Conservation (phyloP, 352 stramenopile species). For the Phytophthora pini region DNA sequence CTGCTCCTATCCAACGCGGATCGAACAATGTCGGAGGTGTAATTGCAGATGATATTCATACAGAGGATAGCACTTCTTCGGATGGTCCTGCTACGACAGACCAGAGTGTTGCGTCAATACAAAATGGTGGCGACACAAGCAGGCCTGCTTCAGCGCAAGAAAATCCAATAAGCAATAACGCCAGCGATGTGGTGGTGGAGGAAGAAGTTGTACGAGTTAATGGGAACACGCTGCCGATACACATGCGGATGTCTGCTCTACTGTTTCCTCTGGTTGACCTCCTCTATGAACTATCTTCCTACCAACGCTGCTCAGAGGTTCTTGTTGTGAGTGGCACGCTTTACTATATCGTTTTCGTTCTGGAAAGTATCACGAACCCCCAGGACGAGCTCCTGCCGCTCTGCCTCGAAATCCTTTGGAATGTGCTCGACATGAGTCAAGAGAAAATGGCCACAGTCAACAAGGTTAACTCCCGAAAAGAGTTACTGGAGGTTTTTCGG, state of each 20-base stretch:
- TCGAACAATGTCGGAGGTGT: not conserved
- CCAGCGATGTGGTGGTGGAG: not conserved
- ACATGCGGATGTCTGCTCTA: slow-evolving; percentile 38
- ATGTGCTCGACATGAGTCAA: slow-evolving; percentile 71
- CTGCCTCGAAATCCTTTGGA: slow-evolving; percentile 81
- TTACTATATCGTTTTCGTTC: slow-evolving; percentile 75
- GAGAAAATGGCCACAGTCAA: slow-evolving; percentile 52
- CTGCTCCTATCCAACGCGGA: slow-evolving; percentile 27
- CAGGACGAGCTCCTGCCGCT: slow-evolving; percentile 76
- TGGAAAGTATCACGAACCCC: slow-evolving; percentile 54
- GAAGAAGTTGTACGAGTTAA: slow-evolving; percentile 16
- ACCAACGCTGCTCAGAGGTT: slow-evolving; percentile 70
- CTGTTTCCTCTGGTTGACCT: slow-evolving; percentile 72
- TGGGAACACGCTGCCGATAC: slow-evolving; percentile 22
- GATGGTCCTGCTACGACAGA: not conserved
- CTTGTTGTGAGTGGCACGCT: slow-evolving; percentile 69
- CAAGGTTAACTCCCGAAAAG: slow-evolving; percentile 55
- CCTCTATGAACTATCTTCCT: slow-evolving; percentile 68
- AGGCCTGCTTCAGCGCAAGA: slow-evolving; percentile 1
- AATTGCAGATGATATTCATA: not conserved
- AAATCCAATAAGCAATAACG: slow-evolving; percentile 4
- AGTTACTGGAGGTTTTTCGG: slow-evolving; percentile 67
- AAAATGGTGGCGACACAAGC: not conserved
- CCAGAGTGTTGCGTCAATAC: not conserved
- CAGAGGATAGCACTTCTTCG: not conserved